Percentiles rank a stretch among this genome's conserved stretches.
phyloP scores from a whole-genome alignment of 2,329 filamentous ascomycete genomes.

The Fusarium multiceps region DNA sequence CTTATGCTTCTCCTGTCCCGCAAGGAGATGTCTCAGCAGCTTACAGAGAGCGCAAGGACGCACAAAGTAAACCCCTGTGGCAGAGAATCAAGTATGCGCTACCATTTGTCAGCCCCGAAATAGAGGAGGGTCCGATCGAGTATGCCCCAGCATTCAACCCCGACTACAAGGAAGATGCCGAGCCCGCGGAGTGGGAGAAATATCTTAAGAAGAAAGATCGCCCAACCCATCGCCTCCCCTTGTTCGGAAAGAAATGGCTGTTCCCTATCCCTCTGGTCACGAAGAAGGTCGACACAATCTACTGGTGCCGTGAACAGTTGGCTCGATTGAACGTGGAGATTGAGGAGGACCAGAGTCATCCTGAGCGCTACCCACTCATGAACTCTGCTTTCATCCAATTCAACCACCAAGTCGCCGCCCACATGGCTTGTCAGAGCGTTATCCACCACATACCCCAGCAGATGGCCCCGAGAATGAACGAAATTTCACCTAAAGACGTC shows the following conservation, averaged over 20 bases:
- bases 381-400: constrained; percentile 98
- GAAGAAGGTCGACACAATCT: constrained; percentile 94
- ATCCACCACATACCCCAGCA: constrained; percentile 92
- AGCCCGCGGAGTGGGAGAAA: constrained; percentile 80
- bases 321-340: constrained; percentile 92
- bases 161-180: constrained; percentile 66
- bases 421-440: constrained; percentile 96
- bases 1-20: constrained; percentile 70
- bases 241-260: constrained; percentile 74
- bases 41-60: constrained; percentile 43
- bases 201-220: constrained; percentile 86
- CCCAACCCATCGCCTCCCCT: constrained; percentile 82
- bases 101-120: constrained; percentile 59
- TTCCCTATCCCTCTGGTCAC: constrained; percentile 81
- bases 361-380: constrained; percentile 90
- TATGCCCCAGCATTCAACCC: constrained; percentile 74
- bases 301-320: constrained; percentile 87
- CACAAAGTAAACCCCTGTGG: constrained; percentile 61
- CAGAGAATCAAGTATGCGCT: constrained; percentile 62
- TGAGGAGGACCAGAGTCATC: constrained; percentile 85
- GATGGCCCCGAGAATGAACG: constrained; percentile 92
- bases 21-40: constrained; percentile 62
- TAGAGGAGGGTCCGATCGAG: constrained; percentile 56
- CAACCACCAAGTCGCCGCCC: constrained; percentile 95
- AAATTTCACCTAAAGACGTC: constrained; percentile 92